These are phyloP conservation scores for Pseudogymnoascus sp. DNA, from an alignment of 2,329 filamentous ascomycete species.

Conservation along the genomic window DNA sequence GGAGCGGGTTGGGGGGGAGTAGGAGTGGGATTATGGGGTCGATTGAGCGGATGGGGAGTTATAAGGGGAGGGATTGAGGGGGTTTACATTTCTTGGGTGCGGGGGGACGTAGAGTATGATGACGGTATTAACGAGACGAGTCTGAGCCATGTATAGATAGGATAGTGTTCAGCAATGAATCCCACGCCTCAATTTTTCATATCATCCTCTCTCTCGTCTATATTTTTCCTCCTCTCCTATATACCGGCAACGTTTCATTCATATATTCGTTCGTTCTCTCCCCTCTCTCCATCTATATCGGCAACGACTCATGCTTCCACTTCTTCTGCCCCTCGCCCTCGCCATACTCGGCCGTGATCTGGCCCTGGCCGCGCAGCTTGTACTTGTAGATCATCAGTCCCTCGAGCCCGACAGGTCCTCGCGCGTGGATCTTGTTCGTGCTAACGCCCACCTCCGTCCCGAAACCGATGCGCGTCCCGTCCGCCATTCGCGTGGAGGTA, in stretches of 20 bases:
- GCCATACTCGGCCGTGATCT: constrained; percentile 70
- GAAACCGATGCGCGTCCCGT: constrained; percentile 96
- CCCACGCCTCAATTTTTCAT: background rate
- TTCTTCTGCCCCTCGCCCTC: constrained; percentile 50
- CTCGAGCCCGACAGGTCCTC: constrained; percentile 88
- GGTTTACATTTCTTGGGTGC: background rate
- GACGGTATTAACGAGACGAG: background rate
- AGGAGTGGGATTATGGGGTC: constrained; percentile 75
- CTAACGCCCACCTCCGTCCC: constrained; percentile 97
- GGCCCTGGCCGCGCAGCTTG: constrained; percentile 74
- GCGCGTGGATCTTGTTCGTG: constrained; percentile 95
- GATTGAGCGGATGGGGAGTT: constrained; percentile 78
- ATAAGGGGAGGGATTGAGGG: constrained; percentile 26
- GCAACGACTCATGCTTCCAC: constrained; percentile 49
- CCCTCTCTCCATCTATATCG: constrained; percentile 13
- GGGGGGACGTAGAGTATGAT: background rate
- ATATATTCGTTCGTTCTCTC: background rate
- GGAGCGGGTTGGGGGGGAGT: constrained; percentile 31
- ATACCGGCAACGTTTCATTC: too few relatives aligned
- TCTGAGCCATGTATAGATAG: background rate
- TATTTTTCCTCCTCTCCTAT: background rate
- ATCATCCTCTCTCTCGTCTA: background rate
- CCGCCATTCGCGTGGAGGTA: constrained; percentile 84
- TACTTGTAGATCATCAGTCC: constrained; percentile 98
- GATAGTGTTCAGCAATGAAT: constrained; percentile 1